Base-by-base conservation (phyloP, 2,329 filamentous ascomycete species). In the Lecanicillium sp. region DNA sequence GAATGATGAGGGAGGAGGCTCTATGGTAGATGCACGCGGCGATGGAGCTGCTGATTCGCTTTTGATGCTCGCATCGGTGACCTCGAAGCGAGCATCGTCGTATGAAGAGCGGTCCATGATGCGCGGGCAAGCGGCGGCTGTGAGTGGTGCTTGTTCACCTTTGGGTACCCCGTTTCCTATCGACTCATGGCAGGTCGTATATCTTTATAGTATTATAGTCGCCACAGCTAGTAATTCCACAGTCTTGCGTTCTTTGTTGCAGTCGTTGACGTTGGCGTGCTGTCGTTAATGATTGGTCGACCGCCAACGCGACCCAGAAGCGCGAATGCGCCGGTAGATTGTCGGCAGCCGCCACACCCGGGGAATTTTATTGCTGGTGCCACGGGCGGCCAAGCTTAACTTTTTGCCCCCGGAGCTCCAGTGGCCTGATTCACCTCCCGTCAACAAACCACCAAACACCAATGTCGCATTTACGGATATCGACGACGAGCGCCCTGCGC, bases 391-490 rank as follows among this genome's bases (percentile, higher is more conserved):
- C 29, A 42, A 40, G 22, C 40, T 42, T 17, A 20, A 18, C 32
- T 31, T 34, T 22, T 19, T 20, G 13, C 20, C 17, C 20, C 17
- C 22, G 29, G 18, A 31, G 19, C 15, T 15, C 15, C 29, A 20
- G 18, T 13, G 29, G 22, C 22, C 22, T 25, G 22, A 25, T 25
- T 25, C 22, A n/a, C n/a, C 11, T 25, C 22, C 6, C 22, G 22
- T 7, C 22, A 25, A 7, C 22, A 25, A 6, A 25, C 11, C n/a
- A n/a, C 22, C 22, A 25, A 17, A 41, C 35, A 29, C 50, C 15
- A 17, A 71, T 71, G 67, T 59, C 65, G 41, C 60, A 60, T 39
- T 47, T 58, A 33, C 44, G 58, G 28, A 50, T 57, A 27, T 51
- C 60, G 8, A 58, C 62, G 27, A 62, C 62, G 27, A 62, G 56